Conservation (phyloP, 495 filamentous ascomycete species). For the Neurospora hispaniola region DNA sequence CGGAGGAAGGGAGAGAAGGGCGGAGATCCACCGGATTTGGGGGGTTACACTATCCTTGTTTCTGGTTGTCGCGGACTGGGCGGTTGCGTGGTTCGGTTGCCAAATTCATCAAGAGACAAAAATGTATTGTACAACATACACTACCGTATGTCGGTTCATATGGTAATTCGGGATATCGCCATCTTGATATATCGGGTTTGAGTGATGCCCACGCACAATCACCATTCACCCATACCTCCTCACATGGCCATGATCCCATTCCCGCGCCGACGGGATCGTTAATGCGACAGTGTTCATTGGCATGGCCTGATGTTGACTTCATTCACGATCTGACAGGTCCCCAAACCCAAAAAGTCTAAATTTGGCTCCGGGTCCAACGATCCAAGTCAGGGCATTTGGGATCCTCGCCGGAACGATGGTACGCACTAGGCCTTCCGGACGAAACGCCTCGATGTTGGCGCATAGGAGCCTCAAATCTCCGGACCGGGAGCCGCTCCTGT, state of each 20-base stretch:
- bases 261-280: background rate
- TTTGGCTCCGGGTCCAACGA: background rate
- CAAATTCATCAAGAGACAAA: background rate
- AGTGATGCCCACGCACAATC: background rate
- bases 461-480: background rate
- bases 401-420: background rate
- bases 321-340: background rate
- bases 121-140: background rate
- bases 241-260: background rate
- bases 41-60: background rate
- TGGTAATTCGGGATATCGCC: background rate
- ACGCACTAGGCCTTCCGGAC: background rate
- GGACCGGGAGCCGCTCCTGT: background rate
- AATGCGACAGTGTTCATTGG: background rate
- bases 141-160: background rate
- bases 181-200: background rate
- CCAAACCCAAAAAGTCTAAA: background rate
- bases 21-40: background rate
- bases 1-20: background rate
- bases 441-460: too few species aligned
- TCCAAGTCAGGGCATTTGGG: background rate
- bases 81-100: background rate
- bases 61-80: background rate
- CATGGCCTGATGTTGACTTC: background rate
- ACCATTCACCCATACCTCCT: background rate